Conservation (phyloP, 2,329 filamentous ascomycete genomes). For the Colletotrichum chrysophilum region DNA sequence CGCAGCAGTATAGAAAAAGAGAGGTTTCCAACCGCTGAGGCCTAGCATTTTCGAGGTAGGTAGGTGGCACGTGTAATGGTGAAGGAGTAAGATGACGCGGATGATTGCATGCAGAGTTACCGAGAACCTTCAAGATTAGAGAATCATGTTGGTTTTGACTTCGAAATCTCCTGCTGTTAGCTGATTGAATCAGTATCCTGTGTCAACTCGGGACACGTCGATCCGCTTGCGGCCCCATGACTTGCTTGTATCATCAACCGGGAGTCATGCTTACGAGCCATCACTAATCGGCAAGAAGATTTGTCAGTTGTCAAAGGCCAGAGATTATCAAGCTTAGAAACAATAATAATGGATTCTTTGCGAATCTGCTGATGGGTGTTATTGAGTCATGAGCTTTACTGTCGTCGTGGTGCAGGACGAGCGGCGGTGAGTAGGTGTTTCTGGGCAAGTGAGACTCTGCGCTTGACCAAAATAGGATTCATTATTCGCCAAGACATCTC, state of each 20-base stretch:
- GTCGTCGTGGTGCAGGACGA: neutral
- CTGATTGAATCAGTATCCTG: neutral
- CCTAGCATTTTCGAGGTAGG: neutral
- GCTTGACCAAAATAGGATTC: neutral
- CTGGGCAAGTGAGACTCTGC: neutral
- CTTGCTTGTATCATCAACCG: fast-evolving
- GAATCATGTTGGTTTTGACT: neutral
- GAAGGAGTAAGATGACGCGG: neutral
- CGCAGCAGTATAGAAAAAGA: neutral
- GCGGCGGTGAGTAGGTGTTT: neutral
- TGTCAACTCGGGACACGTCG: neutral
- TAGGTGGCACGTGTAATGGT: neutral
- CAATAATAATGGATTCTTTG: too few relatives aligned
- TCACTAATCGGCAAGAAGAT: neutral
- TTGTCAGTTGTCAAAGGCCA: neutral
- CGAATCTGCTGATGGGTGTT: neutral
- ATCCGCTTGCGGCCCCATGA: neutral
- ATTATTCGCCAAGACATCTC: neutral
- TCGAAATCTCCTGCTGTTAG: neutral
- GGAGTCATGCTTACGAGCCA: neutral
- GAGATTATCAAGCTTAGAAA: neutral
- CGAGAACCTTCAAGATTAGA: too few relatives aligned
- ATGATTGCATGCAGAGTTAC: neutral
- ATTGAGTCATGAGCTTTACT: neutral
- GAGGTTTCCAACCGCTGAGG: neutral